Evolutionary conservation across 371 early-diverging fungal genomes (phyloP), one percentile per base, ranked within the genome.

Genomic region (Fennellomyces sp.): DNA sequence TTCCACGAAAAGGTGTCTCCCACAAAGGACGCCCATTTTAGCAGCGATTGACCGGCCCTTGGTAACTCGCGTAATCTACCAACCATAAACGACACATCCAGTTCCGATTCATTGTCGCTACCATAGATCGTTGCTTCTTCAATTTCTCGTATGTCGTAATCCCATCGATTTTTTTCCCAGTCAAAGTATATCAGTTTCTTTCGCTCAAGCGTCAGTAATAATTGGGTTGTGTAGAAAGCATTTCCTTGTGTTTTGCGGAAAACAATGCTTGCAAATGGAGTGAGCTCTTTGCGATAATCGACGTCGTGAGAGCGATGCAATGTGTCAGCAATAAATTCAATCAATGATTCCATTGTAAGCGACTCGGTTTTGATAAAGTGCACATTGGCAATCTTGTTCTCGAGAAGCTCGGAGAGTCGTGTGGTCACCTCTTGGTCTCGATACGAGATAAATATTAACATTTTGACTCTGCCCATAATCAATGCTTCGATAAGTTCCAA

Each of bases 141-240:
- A n/a, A 79, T 72, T n/a, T 71, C 68, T 3, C 33, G 21, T 5
- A 76, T 23, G 21, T 76, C 73, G 42, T 68, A 79, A 15, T 68
- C 70, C 80, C 80, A 79, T 58, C 72, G 60, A 25, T 76, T 79
- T 26, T 69, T 64, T 29, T 75, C 74, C 80, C 80, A 79, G 36
- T 79, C 64, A 45, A 79, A 79, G 47, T 69, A 79, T 12, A 79
- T 79, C 5, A 76, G 52, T 36, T 70, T 73, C 41, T 76, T 76
- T 31, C 74, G 76, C 39, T 75, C 78, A 17, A 73, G 57, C 3
- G 74, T 64, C 28, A 53, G 59, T 12, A 78, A 55, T 29, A 75
- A 51, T 48, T 78, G 78, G 2, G 70, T 45, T 10, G 68, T 65
- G 36, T 78, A 78, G 36, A 78, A 75, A 12, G 73, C 70, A 41